Conservation (phyloP, 768 basidiomycete genomes). For the Ephemerocybe angulata region DNA sequence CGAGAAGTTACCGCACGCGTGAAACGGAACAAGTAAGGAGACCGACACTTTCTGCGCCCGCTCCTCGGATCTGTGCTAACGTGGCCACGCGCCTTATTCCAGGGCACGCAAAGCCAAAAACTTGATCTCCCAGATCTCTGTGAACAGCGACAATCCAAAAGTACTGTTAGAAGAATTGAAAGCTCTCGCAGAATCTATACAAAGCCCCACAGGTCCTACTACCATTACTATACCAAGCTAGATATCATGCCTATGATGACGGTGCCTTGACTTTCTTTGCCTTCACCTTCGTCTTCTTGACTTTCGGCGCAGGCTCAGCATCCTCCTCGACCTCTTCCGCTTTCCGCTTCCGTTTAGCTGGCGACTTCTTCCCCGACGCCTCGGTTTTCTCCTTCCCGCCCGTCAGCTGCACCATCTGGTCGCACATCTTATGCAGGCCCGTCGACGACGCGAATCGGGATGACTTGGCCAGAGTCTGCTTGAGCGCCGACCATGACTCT, state of each 20-base stretch:
- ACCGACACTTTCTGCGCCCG: neutral
- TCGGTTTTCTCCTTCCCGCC: conserved; percentile 12
- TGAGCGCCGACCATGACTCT: conserved; percentile 50
- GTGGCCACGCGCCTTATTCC: conserved; percentile 2
- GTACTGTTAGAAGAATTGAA: conserved; percentile 25
- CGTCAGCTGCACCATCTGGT: conserved; percentile 47
- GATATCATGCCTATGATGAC: conserved; percentile 14
- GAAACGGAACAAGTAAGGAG: conserved; percentile 45
- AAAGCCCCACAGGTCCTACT: conserved; percentile 14
- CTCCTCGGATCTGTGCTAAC: neutral
- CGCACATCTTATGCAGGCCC: conserved; percentile 59
- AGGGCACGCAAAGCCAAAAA: conserved; percentile 1
- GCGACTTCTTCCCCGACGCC: neutral
- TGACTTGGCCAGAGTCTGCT: conserved; percentile 42
- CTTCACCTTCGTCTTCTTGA: conserved; percentile 21
- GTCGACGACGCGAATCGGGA: conserved; percentile 61
- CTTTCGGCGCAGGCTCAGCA: conserved; percentile 12
- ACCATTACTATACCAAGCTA: neutral
- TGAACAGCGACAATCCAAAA: conserved; percentile 14
- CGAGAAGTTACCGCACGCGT: conserved; percentile 46
- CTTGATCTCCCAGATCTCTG: neutral
- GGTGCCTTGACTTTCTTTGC: conserved; percentile 22
- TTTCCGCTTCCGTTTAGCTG: conserved; percentile 12
- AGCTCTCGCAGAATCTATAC: conserved; percentile 21
- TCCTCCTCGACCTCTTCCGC: conserved; percentile 11